Base-by-base conservation (phyloP, 495 filamentous ascomycete genomes). In the Cryomyces minteri region DNA sequence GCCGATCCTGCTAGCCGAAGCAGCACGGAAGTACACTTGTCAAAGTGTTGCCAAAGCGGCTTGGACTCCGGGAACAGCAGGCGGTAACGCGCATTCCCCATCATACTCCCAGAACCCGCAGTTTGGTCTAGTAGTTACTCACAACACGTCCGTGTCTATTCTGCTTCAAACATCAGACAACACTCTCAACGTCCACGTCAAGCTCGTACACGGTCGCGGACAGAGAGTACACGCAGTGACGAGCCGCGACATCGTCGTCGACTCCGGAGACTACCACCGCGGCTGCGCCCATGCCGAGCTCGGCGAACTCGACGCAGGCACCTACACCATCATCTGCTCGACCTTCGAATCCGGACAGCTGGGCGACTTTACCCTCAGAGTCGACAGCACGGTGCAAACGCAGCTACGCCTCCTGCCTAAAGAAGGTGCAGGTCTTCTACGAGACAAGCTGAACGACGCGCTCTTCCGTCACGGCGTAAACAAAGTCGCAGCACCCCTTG, bases 91-190 rank as follows among this genome's bases (percentile, higher is more conserved):
- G 4, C 72, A 76, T 47, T 81, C 80, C 6, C 59, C 82, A 6
- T 70, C 67, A 7, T 96, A 93, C 60, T 68, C 79, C 30, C 65
- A 65, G 28, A 98, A 98, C 56, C 90, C 90, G 5, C 90, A 95
- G 57, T 95, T 82, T 59, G 67, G 67, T 36, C 63, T 96, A 10
- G 58, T 64, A 4, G 51, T 93, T 2, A 54, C 71, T 6, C 60
- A 64, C 2, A 51, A 62, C 4, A 76, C 80, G 0, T 66, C 74
- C 31, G 42, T 94, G 0, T 70, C 72, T 6, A 71, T 96, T 14
- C 60, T 93, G 14, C 70, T 98, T 3, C 77, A 84, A 57, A 76
- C 77, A 11, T 62, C 58, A 5, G 44, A 58, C 5, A 58, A 65
- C 31, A 66, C 72, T 30, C 61, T 90, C 10, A 79, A 83, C 6